These are phyloP conservation scores for Erysimum cheiranthoides DNA, from an alignment of 345 rosid genomes.

Conservation along the genomic window DNA sequence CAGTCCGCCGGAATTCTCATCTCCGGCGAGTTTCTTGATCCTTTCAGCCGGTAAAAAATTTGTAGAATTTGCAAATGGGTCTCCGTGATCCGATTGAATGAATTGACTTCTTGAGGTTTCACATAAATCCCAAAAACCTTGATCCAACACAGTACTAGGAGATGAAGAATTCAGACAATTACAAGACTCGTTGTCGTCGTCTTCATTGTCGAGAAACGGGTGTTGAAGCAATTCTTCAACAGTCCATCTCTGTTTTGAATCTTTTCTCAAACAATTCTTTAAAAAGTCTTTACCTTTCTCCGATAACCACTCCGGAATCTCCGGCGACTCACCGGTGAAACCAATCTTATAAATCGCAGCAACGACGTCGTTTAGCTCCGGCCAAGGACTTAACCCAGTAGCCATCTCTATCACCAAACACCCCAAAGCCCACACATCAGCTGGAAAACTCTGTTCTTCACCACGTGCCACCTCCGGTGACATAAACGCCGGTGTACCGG, in stretches of 20 bases:
- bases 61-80: slow-evolving; percentile 22
- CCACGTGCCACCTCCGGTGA: slow-evolving; percentile 92
- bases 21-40: slow-evolving; percentile 56
- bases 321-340: slow-evolving; percentile 70
- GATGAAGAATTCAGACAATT: slow-evolving; percentile 47
- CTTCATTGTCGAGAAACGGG: slow-evolving; percentile 58
- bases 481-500: slow-evolving; percentile 97
- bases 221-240: slow-evolving; percentile 71
- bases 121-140: slow-evolving; percentile 69
- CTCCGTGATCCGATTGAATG: slow-evolving; percentile 25
- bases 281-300: slow-evolving; percentile 68
- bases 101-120: slow-evolving; percentile 47
- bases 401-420: slow-evolving; percentile 83
- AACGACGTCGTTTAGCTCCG: slow-evolving; percentile 61
- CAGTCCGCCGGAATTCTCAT: slow-evolving; percentile 26
- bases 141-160: slow-evolving; percentile 80
- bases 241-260: slow-evolving; percentile 68
- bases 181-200: slow-evolving; percentile 18
- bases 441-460: slow-evolving; percentile 78
- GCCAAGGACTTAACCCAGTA: slow-evolving; percentile 78
- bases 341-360: slow-evolving; percentile 79
- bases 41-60: slow-evolving; percentile 41
- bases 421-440: slow-evolving; percentile 93
- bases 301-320: slow-evolving; percentile 66
- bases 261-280: slow-evolving; percentile 63